Evolutionary conservation across 2,329 filamentous ascomycete species (phyloP).

Genomic region (Calonectria henricotiae): DNA sequence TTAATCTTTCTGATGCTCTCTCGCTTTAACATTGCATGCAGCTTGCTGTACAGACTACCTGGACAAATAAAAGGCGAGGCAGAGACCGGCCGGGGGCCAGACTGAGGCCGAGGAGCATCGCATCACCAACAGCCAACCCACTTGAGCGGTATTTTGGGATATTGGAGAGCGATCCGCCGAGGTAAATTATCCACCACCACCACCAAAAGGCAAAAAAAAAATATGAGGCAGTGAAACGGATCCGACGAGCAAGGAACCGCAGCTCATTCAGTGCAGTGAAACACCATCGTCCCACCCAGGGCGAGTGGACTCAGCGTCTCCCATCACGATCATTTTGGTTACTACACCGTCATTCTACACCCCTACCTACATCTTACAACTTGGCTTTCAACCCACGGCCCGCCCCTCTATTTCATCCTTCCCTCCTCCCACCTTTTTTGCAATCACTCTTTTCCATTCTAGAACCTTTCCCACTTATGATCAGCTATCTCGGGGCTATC

Average conservation of each 20-base stretch:
- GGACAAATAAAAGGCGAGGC: conserved; percentile 11
- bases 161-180: conserved; percentile 11
- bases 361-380: conserved; percentile 9
- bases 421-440: neutral
- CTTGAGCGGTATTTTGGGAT: conserved; percentile 15
- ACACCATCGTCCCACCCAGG: conserved; percentile 42
- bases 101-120: conserved; percentile 1
- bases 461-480: conserved; percentile 19
- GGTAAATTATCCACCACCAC: conserved; percentile 26
- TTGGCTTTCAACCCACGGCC: conserved; percentile 1
- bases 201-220: conserved; percentile 24
- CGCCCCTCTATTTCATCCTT: conserved; percentile 18
- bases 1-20: conserved; percentile 8
- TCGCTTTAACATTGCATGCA: neutral
- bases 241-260: conserved; percentile 26
- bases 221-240: conserved; percentile 26
- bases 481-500: conserved; percentile 17
- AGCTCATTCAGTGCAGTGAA: conserved; percentile 33
- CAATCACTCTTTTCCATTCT: conserved; percentile 3
- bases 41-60: neutral
- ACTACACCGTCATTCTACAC: conserved; percentile 28
- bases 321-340: conserved; percentile 19
- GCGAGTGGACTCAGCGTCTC: conserved; percentile 30
- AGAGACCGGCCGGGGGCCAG: neutral
- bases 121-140: conserved; percentile 17